Evolutionary conservation across 768 basidiomycete species (phyloP), one percentile per base, ranked within the genome.

Genomic region (Chiua virens): DNA sequence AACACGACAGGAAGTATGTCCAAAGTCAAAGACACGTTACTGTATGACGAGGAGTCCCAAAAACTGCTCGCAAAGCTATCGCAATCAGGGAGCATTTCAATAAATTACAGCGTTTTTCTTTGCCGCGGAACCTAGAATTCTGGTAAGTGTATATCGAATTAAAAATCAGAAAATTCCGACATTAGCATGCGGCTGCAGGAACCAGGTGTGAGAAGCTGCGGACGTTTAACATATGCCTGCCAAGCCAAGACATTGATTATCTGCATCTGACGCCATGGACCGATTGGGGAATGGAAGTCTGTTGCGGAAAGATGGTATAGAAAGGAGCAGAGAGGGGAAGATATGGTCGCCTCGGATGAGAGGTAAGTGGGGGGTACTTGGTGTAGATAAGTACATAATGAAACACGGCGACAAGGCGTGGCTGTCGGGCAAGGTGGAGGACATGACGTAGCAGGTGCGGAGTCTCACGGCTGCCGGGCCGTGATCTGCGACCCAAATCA

Each of bases 401-500:
- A 27, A 25, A 37, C 60, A 61, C 49, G 60, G 53, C 18, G 10
- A 42, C 17, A 38, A 30, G 52, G 60, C 52, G 50, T 60, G n/a
- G n/a, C n/a, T n/a, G 59, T 38, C 25, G 37, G 41, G n/a, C 54
- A 53, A 47, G 54, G 20, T 52, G n/a, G 54, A 20, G 32, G 30
- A 20, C 11, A 52, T 65, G 61, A 62, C 60, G 61, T 57, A 44
- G 51, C 20, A 11, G 38, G 10, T 28, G 21, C 32, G 43, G 36
- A 14, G 23, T 17, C n/a, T 41, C 44, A 20, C 36, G 43, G 23
- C 14, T 15, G 17, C 35, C 53, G 54, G 52, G 42, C 50, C 58
- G 58, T 13, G 15, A 66, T 66, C 54, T 65, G 47, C 63, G 17
- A 27, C 55, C 66, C 23, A 51, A 65, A 61, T 52, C 13, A 63